Base-by-base conservation (phyloP, 2,329 filamentous ascomycete species). In the Hypomyces perniciosus region DNA sequence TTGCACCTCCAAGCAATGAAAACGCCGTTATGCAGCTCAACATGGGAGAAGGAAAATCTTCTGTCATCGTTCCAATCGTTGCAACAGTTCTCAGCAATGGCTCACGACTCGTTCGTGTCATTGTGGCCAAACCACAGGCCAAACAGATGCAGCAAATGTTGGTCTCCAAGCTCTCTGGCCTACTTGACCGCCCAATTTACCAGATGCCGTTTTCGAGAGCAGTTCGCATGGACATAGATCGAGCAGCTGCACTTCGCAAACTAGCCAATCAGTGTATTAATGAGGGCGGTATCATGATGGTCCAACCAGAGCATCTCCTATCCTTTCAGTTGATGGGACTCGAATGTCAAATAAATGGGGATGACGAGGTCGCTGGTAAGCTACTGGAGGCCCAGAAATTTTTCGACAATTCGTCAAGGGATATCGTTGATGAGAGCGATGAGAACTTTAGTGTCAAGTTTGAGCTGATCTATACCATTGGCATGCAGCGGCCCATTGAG, bases 31-130 rank as follows among this genome's bases (percentile, higher is more conserved):
- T 86, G 69, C 83, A 87, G 57, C 63, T 88, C 2, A 86, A 86
- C 55, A 88, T 88, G 84, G 85, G 85, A 0, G 77, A 86, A 59
- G 85, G 84, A 0, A 88, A 88, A 55, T 82, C 81, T 0, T 85
- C 84, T 0, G 79, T 87, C 1, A 88, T 90, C 44, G 73, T 85
- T 0, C 85, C 84, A 0, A 82, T 86, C 35, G 76, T 85, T 0
- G 78, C 78, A 0, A 66, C 77, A 0, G 64, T 70, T 0, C 61
- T 86, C 0, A 78, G 80, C 0, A 68, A 86, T 43, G 68, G 70
- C 0, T 59, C 63, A 0, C 71, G 64, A 4, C 65, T 88, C 0
- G 76, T 79, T 0, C 68, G 83, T 3, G 73, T 87, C 0, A 63
- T 88, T 1, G 80, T 86, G 0, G 74, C 77, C 0, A 85, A 83